Percentiles rank a stretch among this genome's conserved stretches.
These are phyloP conservation scores for Papiliotrema nemorosa DNA, from an alignment of 1,284 basidiomycete species.

Conservation along the genomic window DNA sequence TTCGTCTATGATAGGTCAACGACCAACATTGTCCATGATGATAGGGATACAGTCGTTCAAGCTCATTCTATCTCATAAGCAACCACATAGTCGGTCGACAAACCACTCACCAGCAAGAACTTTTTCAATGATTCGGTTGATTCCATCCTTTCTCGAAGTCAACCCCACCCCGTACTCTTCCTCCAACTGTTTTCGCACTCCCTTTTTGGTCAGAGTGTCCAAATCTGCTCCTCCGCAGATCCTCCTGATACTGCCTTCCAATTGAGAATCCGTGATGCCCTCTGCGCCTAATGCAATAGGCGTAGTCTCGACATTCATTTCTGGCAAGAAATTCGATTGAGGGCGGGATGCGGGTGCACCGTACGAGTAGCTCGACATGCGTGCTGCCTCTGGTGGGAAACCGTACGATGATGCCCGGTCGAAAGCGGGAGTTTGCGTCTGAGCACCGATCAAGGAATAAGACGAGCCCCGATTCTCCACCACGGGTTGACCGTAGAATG, in stretches of 20 bases:
- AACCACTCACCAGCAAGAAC: constrained; percentile 34
- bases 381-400: too few relatives aligned
- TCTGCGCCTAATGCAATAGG: constrained; percentile 48
- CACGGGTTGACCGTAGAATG: constrained; percentile 26
- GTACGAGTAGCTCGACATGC: constrained; percentile 7
- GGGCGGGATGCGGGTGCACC: constrained; percentile 6
- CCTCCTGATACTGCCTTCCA: constrained; percentile 67
- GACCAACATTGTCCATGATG: not conserved
- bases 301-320: constrained; percentile 12
- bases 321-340: constrained; percentile 19
- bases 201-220: constrained; percentile 83
- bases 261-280: constrained; percentile 60
- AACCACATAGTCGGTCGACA: not conserved
- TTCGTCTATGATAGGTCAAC: not conserved
- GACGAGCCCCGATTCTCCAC: constrained; percentile 21
- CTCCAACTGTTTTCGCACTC: constrained; percentile 75
- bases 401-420: constrained; percentile 3
- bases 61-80: constrained; percentile 1
- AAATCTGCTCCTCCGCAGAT: constrained; percentile 74
- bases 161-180: constrained; percentile 61
- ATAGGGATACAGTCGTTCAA: not conserved
- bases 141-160: constrained; percentile 46
- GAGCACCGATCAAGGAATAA: constrained; percentile 17
- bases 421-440: constrained; percentile 1
- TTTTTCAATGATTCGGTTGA: constrained; percentile 49